These are phyloP conservation scores for Exserohilum rostratum DNA, from an alignment of 2,329 filamentous ascomycete genomes.

Conservation along the genomic window DNA sequence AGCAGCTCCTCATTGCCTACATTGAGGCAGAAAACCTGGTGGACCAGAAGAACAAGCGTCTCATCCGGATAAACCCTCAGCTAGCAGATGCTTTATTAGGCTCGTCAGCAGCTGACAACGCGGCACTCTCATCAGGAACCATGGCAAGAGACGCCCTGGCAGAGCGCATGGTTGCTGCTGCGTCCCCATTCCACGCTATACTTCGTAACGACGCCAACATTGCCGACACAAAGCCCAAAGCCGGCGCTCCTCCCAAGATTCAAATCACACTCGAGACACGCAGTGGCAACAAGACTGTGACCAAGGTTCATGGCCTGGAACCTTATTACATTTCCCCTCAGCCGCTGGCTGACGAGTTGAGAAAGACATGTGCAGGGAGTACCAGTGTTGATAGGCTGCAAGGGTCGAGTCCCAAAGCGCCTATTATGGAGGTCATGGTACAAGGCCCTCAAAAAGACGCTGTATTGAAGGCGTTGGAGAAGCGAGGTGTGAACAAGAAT, in stretches of 20 bases:
- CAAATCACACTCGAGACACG: slow-evolving; percentile 66
- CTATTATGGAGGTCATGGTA: slow-evolving; percentile 70
- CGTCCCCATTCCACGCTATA: slow-evolving; percentile 64
- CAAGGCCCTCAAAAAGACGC: slow-evolving; percentile 70
- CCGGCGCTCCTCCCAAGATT: slow-evolving; percentile 65
- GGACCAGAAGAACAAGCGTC: slow-evolving; percentile 63
- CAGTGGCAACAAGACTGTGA: slow-evolving; percentile 70
- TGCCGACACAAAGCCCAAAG: slow-evolving; percentile 61
- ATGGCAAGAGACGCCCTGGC: slow-evolving; percentile 66
- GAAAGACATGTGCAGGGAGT: slow-evolving; percentile 71
- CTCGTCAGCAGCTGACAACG: slow-evolving; percentile 58
- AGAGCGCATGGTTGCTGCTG: slow-evolving; percentile 63
- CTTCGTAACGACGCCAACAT: slow-evolving; percentile 55
- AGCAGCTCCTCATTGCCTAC: slow-evolving; percentile 63
- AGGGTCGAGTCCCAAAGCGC: slow-evolving; percentile 65
- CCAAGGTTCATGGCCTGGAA: slow-evolving; percentile 67
- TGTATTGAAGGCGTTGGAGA: slow-evolving; percentile 64
- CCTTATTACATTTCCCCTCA: slow-evolving; percentile 65
- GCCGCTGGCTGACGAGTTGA: slow-evolving; percentile 67
- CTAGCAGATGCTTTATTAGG: slow-evolving; percentile 68
- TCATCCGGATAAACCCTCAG: slow-evolving; percentile 66
- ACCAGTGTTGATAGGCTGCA: slow-evolving; percentile 67
- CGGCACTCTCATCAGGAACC: slow-evolving; percentile 62
- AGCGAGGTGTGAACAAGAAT: slow-evolving; percentile 62
- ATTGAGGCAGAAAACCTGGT: slow-evolving; percentile 64